Percentiles rank a stretch among this genome's conserved stretches.
These are phyloP conservation scores for Kwoniella newhampshirensis DNA, from an alignment of 768 basidiomycete genomes.

Conservation along the genomic window DNA sequence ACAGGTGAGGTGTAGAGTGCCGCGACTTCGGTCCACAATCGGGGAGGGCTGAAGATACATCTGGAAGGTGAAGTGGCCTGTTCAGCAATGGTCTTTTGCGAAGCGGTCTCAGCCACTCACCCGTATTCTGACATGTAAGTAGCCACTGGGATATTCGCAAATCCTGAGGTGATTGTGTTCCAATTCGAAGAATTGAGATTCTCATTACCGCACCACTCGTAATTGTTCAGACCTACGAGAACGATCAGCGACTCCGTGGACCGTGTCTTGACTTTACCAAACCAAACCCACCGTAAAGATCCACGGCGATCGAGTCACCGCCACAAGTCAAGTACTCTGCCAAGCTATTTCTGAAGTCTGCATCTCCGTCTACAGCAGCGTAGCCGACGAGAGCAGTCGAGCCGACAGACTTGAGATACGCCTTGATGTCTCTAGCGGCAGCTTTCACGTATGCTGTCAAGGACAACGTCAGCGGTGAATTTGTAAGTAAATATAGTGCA, in stretches of 20 bases:
- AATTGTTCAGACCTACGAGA: slow-evolving; percentile 51
- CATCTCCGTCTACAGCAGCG: slow-evolving; percentile 73
- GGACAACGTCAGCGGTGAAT: not conserved
- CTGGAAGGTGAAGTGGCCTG: slow-evolving; percentile 1
- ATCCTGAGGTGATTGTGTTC: slow-evolving; percentile 50
- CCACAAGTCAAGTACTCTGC: slow-evolving; percentile 82
- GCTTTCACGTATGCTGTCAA: slow-evolving; percentile 73
- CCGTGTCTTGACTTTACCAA: not conserved
- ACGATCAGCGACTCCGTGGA: not conserved
- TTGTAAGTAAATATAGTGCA: not conserved
- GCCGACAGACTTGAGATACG: slow-evolving; percentile 68
- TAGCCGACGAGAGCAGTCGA: slow-evolving; percentile 75
- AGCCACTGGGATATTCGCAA: slow-evolving; percentile 64
- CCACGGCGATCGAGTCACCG: slow-evolving; percentile 66
- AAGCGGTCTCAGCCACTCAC: slow-evolving; percentile 14
- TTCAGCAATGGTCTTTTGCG: slow-evolving; percentile 2
- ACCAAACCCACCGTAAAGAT: slow-evolving; percentile 73
- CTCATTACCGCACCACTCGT: slow-evolving; percentile 78
- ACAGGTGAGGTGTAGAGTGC: slow-evolving; percentile 72
- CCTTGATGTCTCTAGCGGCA: slow-evolving; percentile 80
- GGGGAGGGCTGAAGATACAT: slow-evolving; percentile 64
- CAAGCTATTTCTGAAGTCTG: slow-evolving; percentile 62
- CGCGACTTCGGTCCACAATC: slow-evolving; percentile 75
- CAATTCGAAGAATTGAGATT: slow-evolving; percentile 63
- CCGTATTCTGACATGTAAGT: slow-evolving; percentile 92